Evolutionary conservation across 257 asterid genomes (phyloP), one percentile per base, ranked within the genome.

Genomic region (Solanum sitiens): DNA sequence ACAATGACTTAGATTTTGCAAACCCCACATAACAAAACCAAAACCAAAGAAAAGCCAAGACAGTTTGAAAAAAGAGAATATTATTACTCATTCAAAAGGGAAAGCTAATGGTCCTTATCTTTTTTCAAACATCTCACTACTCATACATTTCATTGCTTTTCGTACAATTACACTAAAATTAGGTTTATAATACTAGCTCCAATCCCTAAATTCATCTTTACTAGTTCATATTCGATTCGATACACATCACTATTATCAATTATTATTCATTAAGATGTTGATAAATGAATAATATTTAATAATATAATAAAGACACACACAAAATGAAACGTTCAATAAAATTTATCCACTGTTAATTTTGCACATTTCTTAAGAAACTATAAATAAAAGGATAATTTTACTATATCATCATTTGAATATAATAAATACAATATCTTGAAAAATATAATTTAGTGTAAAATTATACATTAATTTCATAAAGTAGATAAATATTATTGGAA

Each of bases 21-120:
- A 39, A 68, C 70, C 88, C 88, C 30, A 27, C 30, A 27, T 27
- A 27, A 27, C 30, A 27, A 27, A 27, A 27, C 30, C 98, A 91
- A 88, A 91, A 90, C 79, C 75, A 77, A 91, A 87, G 68, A 94
- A 92, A 88, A 86, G 89, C 94, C 94, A 92, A 93, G 88, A 65
- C 84, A 87, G 90, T 76, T 88, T 5, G 6, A 84, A 45, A 88
- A 94, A 94, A 92, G 98, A 86, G 92, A 89, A 89, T 90, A 90
- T 92, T 88, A 94, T 87, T 89, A 93, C 95, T 93, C 96, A 92
- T 71, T 71, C 86, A 87, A 93, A 92, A 85, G 87, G 90, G 96
- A 53, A 53, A 53, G 59, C 87, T 72, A 53, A 11, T 84, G 47
- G 20, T 82, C 45, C 45, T 61, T 45, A n/a, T 74, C 80, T 85